A percentile compares a stretch with the other conserved stretches of the same genome.
Evolutionary conservation across 1,284 basidiomycete genomes (phyloP).

Genomic region (Schizophyllum commune): DNA sequence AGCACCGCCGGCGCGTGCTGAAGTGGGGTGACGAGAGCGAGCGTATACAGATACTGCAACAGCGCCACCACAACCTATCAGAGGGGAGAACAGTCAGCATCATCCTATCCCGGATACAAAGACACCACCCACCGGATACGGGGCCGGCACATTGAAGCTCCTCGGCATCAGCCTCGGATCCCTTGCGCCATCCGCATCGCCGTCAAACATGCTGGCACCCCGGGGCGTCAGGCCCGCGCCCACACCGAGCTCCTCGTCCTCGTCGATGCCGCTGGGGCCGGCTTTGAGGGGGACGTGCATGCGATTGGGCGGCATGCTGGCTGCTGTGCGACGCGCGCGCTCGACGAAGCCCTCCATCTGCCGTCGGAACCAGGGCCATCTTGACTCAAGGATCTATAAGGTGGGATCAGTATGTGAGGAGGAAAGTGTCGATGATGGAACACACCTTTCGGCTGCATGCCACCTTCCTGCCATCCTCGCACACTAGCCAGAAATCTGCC

Average conservation of each 20-base stretch:
- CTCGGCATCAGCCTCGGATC: slow-evolving; percentile 79
- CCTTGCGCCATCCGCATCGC: slow-evolving; percentile 15
- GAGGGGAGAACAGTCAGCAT: not conserved
- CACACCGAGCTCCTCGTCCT: slow-evolving; percentile 1
- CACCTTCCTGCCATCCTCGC: slow-evolving; percentile 82
- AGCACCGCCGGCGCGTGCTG: slow-evolving; percentile 88
- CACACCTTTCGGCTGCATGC: slow-evolving; percentile 70
- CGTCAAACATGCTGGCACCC: not conserved
- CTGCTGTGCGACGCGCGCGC: slow-evolving; percentile 14
- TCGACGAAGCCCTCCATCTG: slow-evolving; percentile 25
- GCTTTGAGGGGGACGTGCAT: slow-evolving; percentile 55
- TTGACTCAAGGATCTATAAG: slow-evolving; percentile 47
- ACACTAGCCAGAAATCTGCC: slow-evolving; percentile 86
- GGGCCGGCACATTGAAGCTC: slow-evolving; percentile 76
- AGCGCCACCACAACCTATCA: not conserved
- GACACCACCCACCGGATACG: slow-evolving; percentile 83
- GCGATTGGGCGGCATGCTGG: slow-evolving; percentile 46
- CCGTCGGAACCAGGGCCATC: slow-evolving; percentile 92
- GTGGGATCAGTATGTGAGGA: not conserved
- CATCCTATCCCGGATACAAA: slow-evolving; percentile 35
- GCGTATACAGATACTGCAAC: slow-evolving; percentile 84
- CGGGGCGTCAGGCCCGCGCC: not conserved
- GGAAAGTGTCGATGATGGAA: not conserved
- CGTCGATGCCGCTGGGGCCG: slow-evolving; percentile 33
- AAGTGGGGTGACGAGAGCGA: slow-evolving; percentile 78